These are phyloP conservation scores for Huntiella moniliformis DNA, from an alignment of 2,329 filamentous ascomycete genomes.

Conservation along the genomic window DNA sequence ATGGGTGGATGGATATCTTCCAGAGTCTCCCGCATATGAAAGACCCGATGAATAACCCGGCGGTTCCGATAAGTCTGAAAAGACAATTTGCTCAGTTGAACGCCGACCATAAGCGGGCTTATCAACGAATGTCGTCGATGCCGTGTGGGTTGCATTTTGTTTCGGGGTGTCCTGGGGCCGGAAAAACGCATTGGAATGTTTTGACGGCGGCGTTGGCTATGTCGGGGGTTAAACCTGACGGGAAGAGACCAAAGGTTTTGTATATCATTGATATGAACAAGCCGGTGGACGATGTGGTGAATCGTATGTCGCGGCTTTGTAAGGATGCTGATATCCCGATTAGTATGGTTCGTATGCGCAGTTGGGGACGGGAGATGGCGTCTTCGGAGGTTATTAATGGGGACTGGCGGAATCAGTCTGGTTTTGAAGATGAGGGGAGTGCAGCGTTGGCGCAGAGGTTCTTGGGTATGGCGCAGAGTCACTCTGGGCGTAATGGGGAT, in stretches of 20 bases:
- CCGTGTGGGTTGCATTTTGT: conserved; percentile 26
- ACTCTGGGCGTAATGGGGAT: not conserved
- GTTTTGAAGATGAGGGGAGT: conserved; percentile 1
- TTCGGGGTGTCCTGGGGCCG: conserved; percentile 28
- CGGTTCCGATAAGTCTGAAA: conserved; percentile 16
- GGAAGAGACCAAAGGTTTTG: conserved; percentile 18
- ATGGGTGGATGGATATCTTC: conserved; percentile 15
- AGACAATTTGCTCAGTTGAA: conserved; percentile 20
- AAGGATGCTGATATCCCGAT: conserved; percentile 19
- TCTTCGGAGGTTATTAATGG: conserved; percentile 17
- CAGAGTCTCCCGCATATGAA: conserved; percentile 19
- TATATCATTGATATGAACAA: conserved; percentile 30
- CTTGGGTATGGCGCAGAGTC: conserved; percentile 14
- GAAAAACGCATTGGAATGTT: conserved; percentile 30
- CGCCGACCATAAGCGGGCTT: conserved; percentile 21
- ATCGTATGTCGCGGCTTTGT: conserved; percentile 23
- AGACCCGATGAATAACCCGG: conserved; percentile 14
- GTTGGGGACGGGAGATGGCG: conserved; percentile 22
- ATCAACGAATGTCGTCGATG: conserved; percentile 19
- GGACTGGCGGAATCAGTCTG: conserved; percentile 3
- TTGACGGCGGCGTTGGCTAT: conserved; percentile 22
- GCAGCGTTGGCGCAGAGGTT: conserved; percentile 18
- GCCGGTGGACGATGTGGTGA: conserved; percentile 26
- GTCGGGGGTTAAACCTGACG: not conserved
- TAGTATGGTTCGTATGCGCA: conserved; percentile 22